A percentile compares a stretch with the other conserved stretches of the same genome.
phyloP scores from a whole-genome alignment of 148 eudicot species.

The Fagopyrum homotropicum region DNA sequence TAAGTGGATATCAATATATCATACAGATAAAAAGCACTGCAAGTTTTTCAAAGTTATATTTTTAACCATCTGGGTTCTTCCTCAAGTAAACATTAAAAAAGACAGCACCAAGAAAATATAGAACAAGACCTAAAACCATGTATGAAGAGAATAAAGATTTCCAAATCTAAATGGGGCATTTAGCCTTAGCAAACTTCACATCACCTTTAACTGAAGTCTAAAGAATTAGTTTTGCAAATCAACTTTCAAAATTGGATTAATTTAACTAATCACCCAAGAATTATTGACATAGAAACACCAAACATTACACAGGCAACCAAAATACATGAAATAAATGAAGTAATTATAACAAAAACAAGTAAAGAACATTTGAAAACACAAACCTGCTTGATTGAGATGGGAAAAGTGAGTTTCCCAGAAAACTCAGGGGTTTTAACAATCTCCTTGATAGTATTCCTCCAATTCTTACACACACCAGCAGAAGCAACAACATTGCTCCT shows the following conservation, averaged over 20 bases:
- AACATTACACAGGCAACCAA: neutral
- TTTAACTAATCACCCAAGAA: neutral
- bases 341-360: neutral
- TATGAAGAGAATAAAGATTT: too few species aligned
- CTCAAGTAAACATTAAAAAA: neutral
- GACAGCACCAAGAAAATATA: too few species aligned
- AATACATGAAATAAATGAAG: neutral
- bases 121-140: neutral
- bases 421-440: slow-evolving; percentile 45
- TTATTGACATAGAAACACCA: neutral
- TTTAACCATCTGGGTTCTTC: neutral
- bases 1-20: neutral
- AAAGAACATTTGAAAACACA: neutral
- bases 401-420: slow-evolving; percentile 49
- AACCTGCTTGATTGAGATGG: slow-evolving; percentile 61
- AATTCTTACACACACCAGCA: slow-evolving; percentile 54
- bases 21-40: neutral
- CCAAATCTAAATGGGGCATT: too few species aligned
- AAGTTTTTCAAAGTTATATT: neutral
- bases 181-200: too few species aligned
- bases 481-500: slow-evolving; percentile 46
- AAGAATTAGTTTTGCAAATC: neutral
- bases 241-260: neutral
- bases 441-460: slow-evolving; percentile 56
- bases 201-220: neutral